A percentile compares a stretch with the other conserved stretches of the same genome.
Evolutionary conservation across 1,139 yeast species (phyloP).

Genomic region (Debaryomycetaceae sp.): DNA sequence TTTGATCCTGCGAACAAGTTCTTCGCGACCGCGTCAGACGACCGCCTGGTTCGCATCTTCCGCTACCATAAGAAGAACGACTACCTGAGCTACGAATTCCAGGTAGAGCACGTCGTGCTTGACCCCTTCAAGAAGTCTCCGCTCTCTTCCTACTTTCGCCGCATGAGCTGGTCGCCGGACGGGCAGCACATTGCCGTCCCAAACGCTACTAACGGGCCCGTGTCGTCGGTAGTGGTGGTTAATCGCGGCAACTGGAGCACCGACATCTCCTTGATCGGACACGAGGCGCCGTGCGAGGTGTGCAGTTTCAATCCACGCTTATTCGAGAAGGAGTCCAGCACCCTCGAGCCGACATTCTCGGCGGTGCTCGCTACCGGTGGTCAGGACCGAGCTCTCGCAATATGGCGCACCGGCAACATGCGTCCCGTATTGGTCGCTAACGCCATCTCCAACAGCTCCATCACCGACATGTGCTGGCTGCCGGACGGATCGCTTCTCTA

Average conservation of each 20-base stretch:
- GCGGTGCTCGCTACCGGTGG: constrained; percentile 71
- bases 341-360: constrained; percentile 16
- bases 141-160: constrained; percentile 79
- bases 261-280: constrained; percentile 83
- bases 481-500: constrained; percentile 66
- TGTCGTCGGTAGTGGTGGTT: constrained; percentile 77
- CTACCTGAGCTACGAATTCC: constrained; percentile 63
- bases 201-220: constrained; percentile 95
- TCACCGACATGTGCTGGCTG: constrained; percentile 70
- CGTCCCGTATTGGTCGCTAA: constrained; percentile 57
- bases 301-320: constrained; percentile 76
- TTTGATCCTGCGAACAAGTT: constrained; percentile 97
- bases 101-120: constrained; percentile 71
- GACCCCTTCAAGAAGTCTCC: constrained; percentile 88
- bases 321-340: constrained; percentile 18
- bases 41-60: constrained; percentile 77
- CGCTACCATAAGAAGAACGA: constrained; percentile 63
- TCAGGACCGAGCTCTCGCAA: constrained; percentile 60
- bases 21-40: constrained; percentile 95
- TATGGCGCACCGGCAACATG: constrained; percentile 57
- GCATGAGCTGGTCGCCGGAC: constrained; percentile 97
- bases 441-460: constrained; percentile 50
- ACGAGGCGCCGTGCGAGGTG: constrained; percentile 94
- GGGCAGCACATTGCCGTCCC: constrained; percentile 96
- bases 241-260: constrained; percentile 91